These are phyloP conservation scores for Simplicillium sp. DNA, from an alignment of 2,329 filamentous ascomycete species.

Conservation along the genomic window DNA sequence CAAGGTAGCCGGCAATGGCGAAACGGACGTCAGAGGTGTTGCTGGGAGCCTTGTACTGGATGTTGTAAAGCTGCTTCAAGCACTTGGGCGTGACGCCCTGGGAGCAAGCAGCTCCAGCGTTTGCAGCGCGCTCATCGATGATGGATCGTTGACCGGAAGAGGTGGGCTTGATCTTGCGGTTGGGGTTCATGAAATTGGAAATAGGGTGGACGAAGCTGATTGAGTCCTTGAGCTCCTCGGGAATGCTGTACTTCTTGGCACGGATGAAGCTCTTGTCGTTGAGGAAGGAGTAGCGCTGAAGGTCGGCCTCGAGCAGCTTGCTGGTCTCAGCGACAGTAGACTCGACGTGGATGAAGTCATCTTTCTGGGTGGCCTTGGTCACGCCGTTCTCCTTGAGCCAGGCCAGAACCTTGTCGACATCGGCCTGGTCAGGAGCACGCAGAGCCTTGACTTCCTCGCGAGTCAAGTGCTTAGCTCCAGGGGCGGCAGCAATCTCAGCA, in stretches of 20 bases:
- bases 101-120: conserved; percentile 15
- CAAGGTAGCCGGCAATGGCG: conserved; percentile 29
- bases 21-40: conserved; percentile 17
- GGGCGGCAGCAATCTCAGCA: not conserved
- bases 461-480: not conserved
- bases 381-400: conserved; percentile 24
- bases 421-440: not conserved
- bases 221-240: conserved; percentile 15
- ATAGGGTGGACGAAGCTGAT: conserved; percentile 30
- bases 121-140: conserved; percentile 2
- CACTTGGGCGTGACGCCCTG: conserved; percentile 18
- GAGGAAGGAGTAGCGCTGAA: conserved; percentile 23
- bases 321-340: conserved; percentile 19
- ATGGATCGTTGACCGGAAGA: too few relatives aligned
- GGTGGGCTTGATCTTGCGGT: not conserved
- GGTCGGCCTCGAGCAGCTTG: conserved; percentile 17
- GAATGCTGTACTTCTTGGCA: conserved; percentile 24
- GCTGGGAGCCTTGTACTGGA: conserved; percentile 15
- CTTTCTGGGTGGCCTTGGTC: conserved; percentile 11
- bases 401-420: conserved; percentile 14
- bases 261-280: conserved; percentile 18
- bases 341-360: conserved; percentile 22
- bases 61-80: conserved; percentile 27
- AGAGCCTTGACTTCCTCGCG: conserved; percentile 2
- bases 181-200: conserved; percentile 23